phyloP scores from a whole-genome alignment of 1,284 basidiomycete species.

The Irpex sp. region DNA sequence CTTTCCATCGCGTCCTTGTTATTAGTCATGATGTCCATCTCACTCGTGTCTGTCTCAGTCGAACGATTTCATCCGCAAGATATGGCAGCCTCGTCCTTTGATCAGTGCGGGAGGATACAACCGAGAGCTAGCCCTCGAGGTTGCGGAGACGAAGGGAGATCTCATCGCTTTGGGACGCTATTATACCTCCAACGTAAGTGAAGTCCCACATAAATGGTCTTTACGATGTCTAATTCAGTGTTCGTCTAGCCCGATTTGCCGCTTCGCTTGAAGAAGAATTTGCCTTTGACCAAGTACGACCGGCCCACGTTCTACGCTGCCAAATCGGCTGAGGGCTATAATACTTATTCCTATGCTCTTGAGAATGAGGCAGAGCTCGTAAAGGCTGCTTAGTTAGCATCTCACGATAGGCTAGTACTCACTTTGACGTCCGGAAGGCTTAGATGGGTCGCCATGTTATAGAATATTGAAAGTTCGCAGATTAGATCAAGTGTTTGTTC shows the following conservation, averaged over 20 bases:
- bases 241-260: neutral
- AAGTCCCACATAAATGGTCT: neutral
- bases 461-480: no score
- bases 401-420: no score
- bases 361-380: neutral
- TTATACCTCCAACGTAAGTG: conserved; percentile 39
- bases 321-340: neutral
- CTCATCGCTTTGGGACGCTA: conserved; percentile 39
- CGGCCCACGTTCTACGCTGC: neutral
- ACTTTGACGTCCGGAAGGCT: no score
- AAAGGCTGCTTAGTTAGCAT: neutral
- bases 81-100: conserved; percentile 1
- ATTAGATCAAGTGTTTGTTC: no score
- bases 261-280: neutral
- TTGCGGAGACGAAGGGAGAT: conserved; percentile 26
- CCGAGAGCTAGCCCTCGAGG: conserved; percentile 19
- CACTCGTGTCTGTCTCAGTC: conserved; percentile 15
- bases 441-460: no score
- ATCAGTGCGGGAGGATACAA: conserved; percentile 8
- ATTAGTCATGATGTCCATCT: neutral
- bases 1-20: neutral
- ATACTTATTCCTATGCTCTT: neutral
- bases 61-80: conserved; percentile 25
- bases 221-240: neutral
- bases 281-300: neutral